Conservation (phyloP, 495 filamentous ascomycete genomes). For the Jackrogersella minutella region DNA sequence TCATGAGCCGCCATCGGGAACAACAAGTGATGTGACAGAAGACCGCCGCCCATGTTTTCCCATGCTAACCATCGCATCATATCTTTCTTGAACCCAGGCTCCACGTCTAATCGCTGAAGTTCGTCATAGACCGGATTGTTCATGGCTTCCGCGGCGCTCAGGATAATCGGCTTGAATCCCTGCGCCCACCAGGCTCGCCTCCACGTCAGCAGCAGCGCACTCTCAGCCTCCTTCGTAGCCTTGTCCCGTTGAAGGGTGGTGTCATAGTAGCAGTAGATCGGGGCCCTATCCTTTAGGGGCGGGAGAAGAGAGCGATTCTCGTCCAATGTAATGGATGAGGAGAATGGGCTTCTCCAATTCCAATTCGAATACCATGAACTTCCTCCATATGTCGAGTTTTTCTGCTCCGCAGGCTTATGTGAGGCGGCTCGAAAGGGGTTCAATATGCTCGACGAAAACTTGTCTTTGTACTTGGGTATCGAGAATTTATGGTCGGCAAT, state of each 20-base stretch:
- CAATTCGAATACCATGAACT: slow-evolving; percentile 87
- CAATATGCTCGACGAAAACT: slow-evolving; percentile 51
- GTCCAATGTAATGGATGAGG: slow-evolving; percentile 81
- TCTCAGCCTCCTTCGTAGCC: slow-evolving; percentile 71
- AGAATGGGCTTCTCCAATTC: slow-evolving; percentile 88
- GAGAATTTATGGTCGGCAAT: slow-evolving; percentile 53
- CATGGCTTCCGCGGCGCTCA: slow-evolving; percentile 83
- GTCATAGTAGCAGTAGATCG: slow-evolving; percentile 95
- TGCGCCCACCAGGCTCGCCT: slow-evolving; percentile 92
- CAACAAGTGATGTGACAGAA: slow-evolving; percentile 79
- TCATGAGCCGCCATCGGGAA: slow-evolving; percentile 87
- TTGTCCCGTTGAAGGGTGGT: slow-evolving; percentile 67
- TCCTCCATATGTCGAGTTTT: slow-evolving; percentile 79
- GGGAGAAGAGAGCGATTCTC: slow-evolving; percentile 89
- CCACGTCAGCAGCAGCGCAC: slow-evolving; percentile 84
- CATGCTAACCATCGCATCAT: slow-evolving; percentile 90
- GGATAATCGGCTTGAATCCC: slow-evolving; percentile 85
- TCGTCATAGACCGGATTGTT: slow-evolving; percentile 80
- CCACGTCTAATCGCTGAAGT: slow-evolving; percentile 63
- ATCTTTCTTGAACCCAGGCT: slow-evolving; percentile 69
- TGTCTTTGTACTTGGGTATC: slow-evolving; percentile 57
- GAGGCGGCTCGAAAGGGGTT: slow-evolving; percentile 71
- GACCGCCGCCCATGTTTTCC: slow-evolving; percentile 88
- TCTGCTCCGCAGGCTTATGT: slow-evolving; percentile 77
- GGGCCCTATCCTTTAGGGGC: slow-evolving; percentile 71